Conservation (phyloP, 2,329 filamentous ascomycete species). For the Clarireedia hainanense region DNA sequence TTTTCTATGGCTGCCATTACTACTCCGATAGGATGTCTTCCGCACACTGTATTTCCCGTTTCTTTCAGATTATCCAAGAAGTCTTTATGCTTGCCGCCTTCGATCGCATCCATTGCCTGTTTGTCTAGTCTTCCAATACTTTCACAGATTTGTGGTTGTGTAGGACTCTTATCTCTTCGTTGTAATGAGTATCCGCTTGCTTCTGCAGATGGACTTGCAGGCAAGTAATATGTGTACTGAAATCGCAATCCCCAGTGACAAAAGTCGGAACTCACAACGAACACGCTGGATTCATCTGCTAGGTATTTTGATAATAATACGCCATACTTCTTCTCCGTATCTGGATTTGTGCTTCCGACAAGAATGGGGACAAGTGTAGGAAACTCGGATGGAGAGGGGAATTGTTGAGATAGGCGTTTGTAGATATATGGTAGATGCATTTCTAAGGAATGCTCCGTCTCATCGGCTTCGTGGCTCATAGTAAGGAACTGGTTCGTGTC, state of each 20-base stretch:
- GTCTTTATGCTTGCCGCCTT: conserved; percentile 60
- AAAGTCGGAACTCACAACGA: conserved; percentile 91
- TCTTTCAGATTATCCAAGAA: conserved; percentile 63
- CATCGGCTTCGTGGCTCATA: conserved; percentile 62
- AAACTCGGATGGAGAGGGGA: conserved; percentile 40
- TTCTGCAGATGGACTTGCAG: conserved; percentile 39
- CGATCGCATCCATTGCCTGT: conserved; percentile 75
- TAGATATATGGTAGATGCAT: conserved; percentile 95
- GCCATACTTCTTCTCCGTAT: conserved; percentile 62
- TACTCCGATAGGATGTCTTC: conserved; percentile 88
- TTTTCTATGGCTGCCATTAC: conserved; percentile 80
- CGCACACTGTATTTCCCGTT: conserved; percentile 89
- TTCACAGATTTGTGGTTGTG: conserved; percentile 61
- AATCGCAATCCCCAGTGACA: conserved; percentile 92
- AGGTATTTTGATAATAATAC: conserved; percentile 70
- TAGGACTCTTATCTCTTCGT: conserved; percentile 29
- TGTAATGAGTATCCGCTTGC: conserved; percentile 25
- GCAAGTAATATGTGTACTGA: conserved; percentile 71
- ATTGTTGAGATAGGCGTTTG: conserved; percentile 55
- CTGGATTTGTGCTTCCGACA: conserved; percentile 63
- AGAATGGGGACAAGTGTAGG: conserved; percentile 79
- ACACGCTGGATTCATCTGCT: conserved; percentile 65
- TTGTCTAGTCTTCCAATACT: conserved; percentile 76
- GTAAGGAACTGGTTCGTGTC: conserved; percentile 48
- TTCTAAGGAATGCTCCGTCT: conserved; percentile 86